phyloP scores from a whole-genome alignment of 208 protist genomes.

The Acanthamoeba lugdunensis region DNA sequence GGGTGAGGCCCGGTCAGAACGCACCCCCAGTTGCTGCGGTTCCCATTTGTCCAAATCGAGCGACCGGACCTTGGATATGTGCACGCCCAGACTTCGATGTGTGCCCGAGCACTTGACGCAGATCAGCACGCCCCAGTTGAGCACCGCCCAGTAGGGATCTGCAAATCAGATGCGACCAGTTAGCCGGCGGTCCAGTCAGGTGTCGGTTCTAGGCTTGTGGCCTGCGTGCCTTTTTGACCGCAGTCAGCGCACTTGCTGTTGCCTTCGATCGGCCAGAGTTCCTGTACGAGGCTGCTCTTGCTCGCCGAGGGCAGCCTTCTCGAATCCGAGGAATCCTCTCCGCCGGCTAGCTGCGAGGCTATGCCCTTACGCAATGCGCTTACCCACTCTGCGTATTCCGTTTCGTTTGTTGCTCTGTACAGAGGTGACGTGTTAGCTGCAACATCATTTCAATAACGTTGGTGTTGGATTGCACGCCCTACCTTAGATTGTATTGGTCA shows the following conservation, averaged over 20 bases:
- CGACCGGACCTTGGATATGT: conserved; percentile 85
- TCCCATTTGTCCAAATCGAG: conserved; percentile 79
- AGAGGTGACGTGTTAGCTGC: background rate
- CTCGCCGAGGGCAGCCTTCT: background rate
- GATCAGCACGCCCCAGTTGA: conserved; percentile 87
- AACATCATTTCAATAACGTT: background rate
- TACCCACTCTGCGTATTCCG: conserved; percentile 52
- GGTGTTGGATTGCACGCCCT: background rate
- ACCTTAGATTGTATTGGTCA: conserved; percentile 17
- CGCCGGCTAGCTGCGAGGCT: conserved; percentile 34
- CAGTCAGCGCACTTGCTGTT: conserved; percentile 69
- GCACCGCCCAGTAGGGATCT: conserved; percentile 83
- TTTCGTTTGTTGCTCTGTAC: conserved; percentile 32
- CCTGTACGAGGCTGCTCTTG: conserved; percentile 12
- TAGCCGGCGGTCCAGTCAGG: background rate
- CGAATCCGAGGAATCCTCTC: background rate
- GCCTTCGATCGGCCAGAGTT: conserved; percentile 59
- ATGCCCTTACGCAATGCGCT: conserved; percentile 2
- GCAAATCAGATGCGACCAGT: background rate
- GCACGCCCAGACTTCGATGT: conserved; percentile 84
- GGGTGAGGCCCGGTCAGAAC: background rate
- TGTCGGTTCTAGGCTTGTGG: background rate
- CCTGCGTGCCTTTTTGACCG: background rate
- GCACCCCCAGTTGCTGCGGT: conserved; percentile 17
- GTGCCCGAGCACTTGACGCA: conserved; percentile 87